Conservation (phyloP, 2,329 filamentous ascomycete species). For the Fusarium tupiense region DNA sequence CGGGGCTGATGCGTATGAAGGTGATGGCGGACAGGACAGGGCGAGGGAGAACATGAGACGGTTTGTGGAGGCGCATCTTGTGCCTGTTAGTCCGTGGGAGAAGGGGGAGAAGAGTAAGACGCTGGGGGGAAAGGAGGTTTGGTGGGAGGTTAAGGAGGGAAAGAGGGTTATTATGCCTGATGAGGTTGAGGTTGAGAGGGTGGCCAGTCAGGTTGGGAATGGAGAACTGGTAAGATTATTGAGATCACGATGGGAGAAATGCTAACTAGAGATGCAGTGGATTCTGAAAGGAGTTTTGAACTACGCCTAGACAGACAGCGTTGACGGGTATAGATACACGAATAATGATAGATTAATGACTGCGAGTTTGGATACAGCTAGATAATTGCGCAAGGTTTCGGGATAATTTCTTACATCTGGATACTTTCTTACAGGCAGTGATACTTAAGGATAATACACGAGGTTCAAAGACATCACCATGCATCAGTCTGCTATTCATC, state of each 20-base stretch:
- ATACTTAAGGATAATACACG: neutral
- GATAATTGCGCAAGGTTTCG: neutral
- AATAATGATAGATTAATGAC: conserved; percentile 31
- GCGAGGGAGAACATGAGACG: conserved; percentile 79
- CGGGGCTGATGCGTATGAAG: conserved; percentile 79
- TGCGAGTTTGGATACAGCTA: neutral
- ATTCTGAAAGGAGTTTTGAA: conserved; percentile 66
- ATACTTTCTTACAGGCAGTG: neutral
- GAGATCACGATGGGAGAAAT: neutral
- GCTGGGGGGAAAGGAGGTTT: conserved; percentile 71
- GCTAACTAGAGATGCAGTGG: conserved; percentile 61
- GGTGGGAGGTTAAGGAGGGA: conserved; percentile 80
- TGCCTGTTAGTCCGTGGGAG: conserved; percentile 79
- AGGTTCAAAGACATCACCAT: neutral
- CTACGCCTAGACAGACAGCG: conserved; percentile 44
- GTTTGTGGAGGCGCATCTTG: conserved; percentile 89
- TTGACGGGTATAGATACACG: neutral
- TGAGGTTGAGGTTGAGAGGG: conserved; percentile 77
- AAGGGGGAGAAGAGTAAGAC: conserved; percentile 73
- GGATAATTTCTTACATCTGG: neutral
- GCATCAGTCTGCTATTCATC: conserved; percentile 11
- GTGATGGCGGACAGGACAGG: conserved; percentile 76
- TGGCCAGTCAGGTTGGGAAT: conserved; percentile 82
- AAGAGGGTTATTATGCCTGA: conserved; percentile 81
- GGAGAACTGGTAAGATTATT: conserved; percentile 74